Evolutionary conservation across 2,329 filamentous ascomycete genomes (phyloP).

Genomic region (Penicillium psychrosexuale): DNA sequence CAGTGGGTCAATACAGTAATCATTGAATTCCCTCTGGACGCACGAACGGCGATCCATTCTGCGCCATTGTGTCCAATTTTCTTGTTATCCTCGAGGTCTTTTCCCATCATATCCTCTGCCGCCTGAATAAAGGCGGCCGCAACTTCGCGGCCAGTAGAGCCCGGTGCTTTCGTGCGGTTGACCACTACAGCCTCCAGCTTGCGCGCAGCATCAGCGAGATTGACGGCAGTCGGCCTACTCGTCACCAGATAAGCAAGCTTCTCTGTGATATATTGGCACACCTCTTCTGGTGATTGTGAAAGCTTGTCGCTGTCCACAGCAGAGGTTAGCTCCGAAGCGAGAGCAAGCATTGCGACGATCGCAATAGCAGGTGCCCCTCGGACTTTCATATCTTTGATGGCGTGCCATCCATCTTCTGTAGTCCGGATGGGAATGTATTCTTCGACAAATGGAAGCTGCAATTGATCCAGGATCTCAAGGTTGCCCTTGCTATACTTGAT

Average conservation of each 20-base stretch:
- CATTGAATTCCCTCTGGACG: conserved; percentile 49
- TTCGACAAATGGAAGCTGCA: conserved; percentile 59
- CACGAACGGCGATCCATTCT: conserved; percentile 70
- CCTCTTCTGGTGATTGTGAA: conserved; percentile 56
- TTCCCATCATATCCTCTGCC: conserved; percentile 80
- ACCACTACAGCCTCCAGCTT: conserved; percentile 68
- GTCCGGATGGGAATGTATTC: conserved; percentile 55
- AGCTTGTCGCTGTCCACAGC: conserved; percentile 38
- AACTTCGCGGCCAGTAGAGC: conserved; percentile 49
- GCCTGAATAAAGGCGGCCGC: conserved; percentile 69
- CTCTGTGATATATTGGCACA: conserved; percentile 65
- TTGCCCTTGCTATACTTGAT: conserved; percentile 58
- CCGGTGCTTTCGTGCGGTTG: conserved; percentile 37
- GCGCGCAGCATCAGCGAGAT: conserved; percentile 82
- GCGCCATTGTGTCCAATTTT: conserved; percentile 80
- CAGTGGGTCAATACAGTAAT: conserved; percentile 94
- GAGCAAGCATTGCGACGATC: conserved; percentile 87
- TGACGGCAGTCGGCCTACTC: conserved; percentile 90
- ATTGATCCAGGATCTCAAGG: conserved; percentile 61
- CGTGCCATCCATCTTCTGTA: conserved; percentile 61
- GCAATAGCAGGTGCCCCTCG: conserved; percentile 89
- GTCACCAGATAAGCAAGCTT: conserved; percentile 83
- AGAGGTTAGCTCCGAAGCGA: conserved; percentile 75
- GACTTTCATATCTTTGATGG: conserved; percentile 63
- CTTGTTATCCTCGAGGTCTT: conserved; percentile 84